Base-by-base conservation (phyloP, 2,329 filamentous ascomycete species). In the Hirsutella thompsonii region DNA sequence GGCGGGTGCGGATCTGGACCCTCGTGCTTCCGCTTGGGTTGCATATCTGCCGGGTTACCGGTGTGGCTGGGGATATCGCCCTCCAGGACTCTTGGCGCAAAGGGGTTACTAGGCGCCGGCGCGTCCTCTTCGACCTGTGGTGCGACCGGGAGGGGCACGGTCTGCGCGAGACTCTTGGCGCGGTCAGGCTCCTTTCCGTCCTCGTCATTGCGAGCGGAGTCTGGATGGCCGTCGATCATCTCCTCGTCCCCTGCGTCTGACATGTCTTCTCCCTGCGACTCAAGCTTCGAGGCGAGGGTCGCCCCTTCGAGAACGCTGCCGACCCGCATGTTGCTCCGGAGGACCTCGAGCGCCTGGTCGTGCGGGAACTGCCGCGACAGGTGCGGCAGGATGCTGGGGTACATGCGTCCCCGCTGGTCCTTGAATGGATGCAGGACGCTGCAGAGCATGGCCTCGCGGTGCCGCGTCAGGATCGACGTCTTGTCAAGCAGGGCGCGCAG, bases 401-500 rank as follows among this genome's bases (percentile, higher is more conserved):
- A 75, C 39, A 76, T 72, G 47, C 76, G 68, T 34, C 80, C 74
- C 55, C 79, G 70, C 52, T 74, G 66, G 53, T 79, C 67, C 46
- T 77, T 64, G 58, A 79, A 76, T 1, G 87, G 85, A 58, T 92
- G 87, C 44, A 95, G 66, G 11, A 93, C 79, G 56, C 86, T 90
- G 5, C 87, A 78, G 10, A 92, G 55, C 73, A 95, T 84, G 34
- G 83, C 81, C 26, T 79, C 68, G 54, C 78, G 79, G 56, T 81
- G 71, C 44, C 72, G 69, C 5, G 70, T 74, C 19, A 94, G 63
- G 42, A 94, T 81, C 18, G 86, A 83, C 3, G 84, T 85, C 47
- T 84, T 82, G 54, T 95, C 87, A 46, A 94, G 69, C 38, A 86
- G 76, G 10, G 79, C 74, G 40, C 90, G 80, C 18, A 86, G 56